Evolutionary conservation across 2,329 filamentous ascomycete genomes (phyloP).

Genomic region (Fusarium gaditjirri): DNA sequence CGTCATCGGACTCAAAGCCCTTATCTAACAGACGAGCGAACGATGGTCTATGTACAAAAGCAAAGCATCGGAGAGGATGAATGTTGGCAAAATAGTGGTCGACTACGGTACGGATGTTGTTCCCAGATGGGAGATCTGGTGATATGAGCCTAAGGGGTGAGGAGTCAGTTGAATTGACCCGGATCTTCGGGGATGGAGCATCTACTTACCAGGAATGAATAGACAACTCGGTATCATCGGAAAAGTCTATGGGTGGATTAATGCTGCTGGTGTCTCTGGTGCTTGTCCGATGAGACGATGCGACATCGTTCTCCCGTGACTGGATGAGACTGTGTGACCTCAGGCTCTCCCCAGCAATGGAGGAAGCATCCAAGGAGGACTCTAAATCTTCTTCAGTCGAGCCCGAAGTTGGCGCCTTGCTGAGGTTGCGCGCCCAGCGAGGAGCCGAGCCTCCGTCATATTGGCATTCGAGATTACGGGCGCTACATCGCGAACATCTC

Average conservation of each 20-base stretch:
- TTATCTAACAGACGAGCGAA: conserved; percentile 53
- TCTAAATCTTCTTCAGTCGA: conserved; percentile 40
- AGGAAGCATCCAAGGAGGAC: conserved; percentile 33
- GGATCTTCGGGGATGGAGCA: background rate
- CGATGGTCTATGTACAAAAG: conserved; percentile 54
- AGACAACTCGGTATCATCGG: conserved; percentile 43
- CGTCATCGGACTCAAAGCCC: conserved; percentile 50
- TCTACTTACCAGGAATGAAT: conserved; percentile 41
- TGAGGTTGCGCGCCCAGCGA: conserved; percentile 51
- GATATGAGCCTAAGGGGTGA: conserved; percentile 47
- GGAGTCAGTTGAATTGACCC: conserved; percentile 3
- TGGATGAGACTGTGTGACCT: conserved; percentile 42
- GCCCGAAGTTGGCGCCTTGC: conserved; percentile 38
- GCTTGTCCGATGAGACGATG: conserved; percentile 32
- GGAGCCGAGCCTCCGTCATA: conserved; percentile 54
- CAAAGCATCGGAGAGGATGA: conserved; percentile 55
- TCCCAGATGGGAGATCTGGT: conserved; percentile 47
- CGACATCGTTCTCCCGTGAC: conserved; percentile 39
- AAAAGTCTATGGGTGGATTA: conserved; percentile 39
- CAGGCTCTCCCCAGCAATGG: conserved; percentile 28
- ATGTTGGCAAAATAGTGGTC: conserved; percentile 54
- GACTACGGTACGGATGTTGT: conserved; percentile 50
- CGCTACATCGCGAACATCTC: conserved; percentile 50
- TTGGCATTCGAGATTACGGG: conserved; percentile 50
- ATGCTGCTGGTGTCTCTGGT: conserved; percentile 36